phyloP scores from a whole-genome alignment of 192 early-diverging fungal species.

The Linnemannia schmuckeri region DNA sequence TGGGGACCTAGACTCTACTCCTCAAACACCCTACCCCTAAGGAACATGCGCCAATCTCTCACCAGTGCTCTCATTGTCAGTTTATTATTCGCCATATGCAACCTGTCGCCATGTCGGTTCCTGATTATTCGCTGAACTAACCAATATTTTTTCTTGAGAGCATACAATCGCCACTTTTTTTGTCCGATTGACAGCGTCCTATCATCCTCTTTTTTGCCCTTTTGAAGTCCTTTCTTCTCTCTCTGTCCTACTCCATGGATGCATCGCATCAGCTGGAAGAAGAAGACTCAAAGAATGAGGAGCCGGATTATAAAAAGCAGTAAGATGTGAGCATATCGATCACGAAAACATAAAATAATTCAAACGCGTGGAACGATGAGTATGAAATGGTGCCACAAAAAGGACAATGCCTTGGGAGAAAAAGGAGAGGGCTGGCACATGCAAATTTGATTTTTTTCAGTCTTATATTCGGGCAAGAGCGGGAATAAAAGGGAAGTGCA shows the following conservation, averaged over 20 bases:
- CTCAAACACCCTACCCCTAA: not conserved
- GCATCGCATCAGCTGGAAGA: not conserved
- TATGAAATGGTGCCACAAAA: conserved; percentile 1
- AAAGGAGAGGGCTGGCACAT: not conserved
- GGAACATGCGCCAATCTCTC: not conserved
- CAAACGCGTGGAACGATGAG: not conserved
- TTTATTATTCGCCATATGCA: not conserved
- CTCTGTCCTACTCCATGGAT: not conserved
- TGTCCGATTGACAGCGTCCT: not conserved
- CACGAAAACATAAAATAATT: not conserved
- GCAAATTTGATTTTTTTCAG: not conserved
- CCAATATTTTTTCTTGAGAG: not conserved
- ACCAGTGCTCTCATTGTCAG: not conserved
- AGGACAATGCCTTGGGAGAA: no score
- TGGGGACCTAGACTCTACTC: not conserved
- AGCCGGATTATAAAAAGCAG: not conserved
- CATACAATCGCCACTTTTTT: not conserved
- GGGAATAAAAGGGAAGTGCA: not conserved
- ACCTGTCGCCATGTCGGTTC: conserved; percentile 3
- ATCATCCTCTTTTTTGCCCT: not conserved
- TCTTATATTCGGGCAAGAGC: not conserved
- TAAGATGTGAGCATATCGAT: not conserved
- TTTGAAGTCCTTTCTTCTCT: not conserved
- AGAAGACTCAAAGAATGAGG: not conserved
- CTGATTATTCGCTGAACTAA: not conserved